Evolutionary conservation across 2,329 filamentous ascomycete species (phyloP), one percentile per base, ranked within the genome.

Genomic region (Penicillium sp.): DNA sequence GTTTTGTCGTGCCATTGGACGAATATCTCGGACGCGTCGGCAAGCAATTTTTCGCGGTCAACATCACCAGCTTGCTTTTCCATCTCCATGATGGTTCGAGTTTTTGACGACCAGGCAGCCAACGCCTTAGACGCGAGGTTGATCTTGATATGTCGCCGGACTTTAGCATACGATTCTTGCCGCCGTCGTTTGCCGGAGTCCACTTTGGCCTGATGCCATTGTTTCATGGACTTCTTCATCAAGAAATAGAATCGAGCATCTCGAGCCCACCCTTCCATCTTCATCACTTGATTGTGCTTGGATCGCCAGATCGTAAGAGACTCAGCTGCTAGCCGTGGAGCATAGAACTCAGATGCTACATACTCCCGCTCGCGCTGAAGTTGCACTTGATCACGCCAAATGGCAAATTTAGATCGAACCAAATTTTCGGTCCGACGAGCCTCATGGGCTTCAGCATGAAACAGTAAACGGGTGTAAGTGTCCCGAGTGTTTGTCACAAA

Each of bases 191-290:
- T 79, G 32, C 80, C 74, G 16, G 79, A 75, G 52, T 82, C 72
- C 40, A 77, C 67, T 1, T 79, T 80, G 21, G 79, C 77, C 38
- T 74, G 70, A 23, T 74, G 76, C 83, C 82, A 86, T 15, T 68
- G 66, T 58, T 79, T 82, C 49, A 85, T 60, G 3, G 75, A 70
- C 40, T 71, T 74, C 8, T 74, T 83, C 40, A 77, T 72, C n/a
- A 81, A 64, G 37, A 82, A 80, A 64, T 83, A 86, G 60, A 80
- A 85, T 12, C 75, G 71, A 25, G 82, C 82, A 65, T 82, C 78
- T n/a, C 69, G 68, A 27, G 82, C 79, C 80, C 80, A 82, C 25
- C 72, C 72, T 41, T 80, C 75, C 42, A 86, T 67, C 60, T 79
- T 75, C 27, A 69, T 63, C 12, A 79, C 67, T 58, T 82, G 75